Evolutionary conservation across 306 rosid species (phyloP), one percentile per base, ranked within the genome.

Genomic region (Acacia melanoxylon): DNA sequence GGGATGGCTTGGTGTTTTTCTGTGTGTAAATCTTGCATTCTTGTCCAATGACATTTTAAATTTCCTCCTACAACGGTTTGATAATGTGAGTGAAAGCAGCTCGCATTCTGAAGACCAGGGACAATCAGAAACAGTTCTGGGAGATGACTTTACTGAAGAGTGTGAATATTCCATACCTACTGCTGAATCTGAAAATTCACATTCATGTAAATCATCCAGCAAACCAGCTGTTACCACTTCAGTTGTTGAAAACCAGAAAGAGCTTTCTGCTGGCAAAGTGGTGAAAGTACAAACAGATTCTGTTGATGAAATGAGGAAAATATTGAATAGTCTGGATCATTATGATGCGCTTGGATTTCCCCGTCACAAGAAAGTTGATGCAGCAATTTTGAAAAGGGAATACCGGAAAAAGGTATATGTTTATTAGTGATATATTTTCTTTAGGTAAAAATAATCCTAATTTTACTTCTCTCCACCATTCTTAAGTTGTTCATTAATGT

Each of bases 1-100:
- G 65, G 99, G 99, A 86, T 96, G 99, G 99, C 83, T 65, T 22
- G 99, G 99, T 67, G 94, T 92, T 70, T 84, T 94, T 83, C 92
- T 91, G 80, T 91, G 97, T 17, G 74, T 92, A 75, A 91, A 94
- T 87, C 98, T 96, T 68, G 91, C 98, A 51, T 92, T 93, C 87
- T 87, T 96, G 78, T 96, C 99, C 33, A 94, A 90, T 17, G 94
- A 96, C 79, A 83, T 92, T 31, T 85, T 94, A 82, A 89, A 84
- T 85, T 90, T 84, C 86, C 82, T 96, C 86, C 94, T 96, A 81
- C 98, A 90, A 83, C 91, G 91, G 97, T 94, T 92, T 89, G 99
- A 96, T 87, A 91, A 91, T 49, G 83, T 85, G 85, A 89, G 93
- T 74, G 97, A 94, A 83, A 91, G 81, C 63, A 91, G 82, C 71